Base-by-base conservation (phyloP, 1,139 yeast species). In the Sugiyamaella paludigena region DNA sequence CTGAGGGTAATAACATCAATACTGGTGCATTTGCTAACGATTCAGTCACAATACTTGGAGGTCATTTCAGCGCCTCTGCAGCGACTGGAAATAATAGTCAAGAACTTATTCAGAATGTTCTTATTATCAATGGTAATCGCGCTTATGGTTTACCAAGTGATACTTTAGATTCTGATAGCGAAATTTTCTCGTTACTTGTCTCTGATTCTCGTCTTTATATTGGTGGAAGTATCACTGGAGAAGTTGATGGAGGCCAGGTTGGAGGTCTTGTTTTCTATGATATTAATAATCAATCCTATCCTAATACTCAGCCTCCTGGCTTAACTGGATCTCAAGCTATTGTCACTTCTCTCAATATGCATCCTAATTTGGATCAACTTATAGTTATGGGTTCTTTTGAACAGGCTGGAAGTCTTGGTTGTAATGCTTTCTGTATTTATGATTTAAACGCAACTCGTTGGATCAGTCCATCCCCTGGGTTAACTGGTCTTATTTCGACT, bases 361-460 rank as follows among this genome's bases (percentile, higher is more conserved):
- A 78, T 54, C 83, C 80, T 32, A 68, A 70, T 29, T 73, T 73
- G 7, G 64, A 74, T 24, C 73, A 76, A 24, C 65, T 89, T 15
- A 72, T 88, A 35, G 85, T 87, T 9, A 96, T 87, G 43, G 98
- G 98, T 16, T 73, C 80, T 41, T 87, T 87, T 60, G 76, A 75
- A 29, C 66, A 72, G 33, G 84, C 85, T 2, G 83, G 86, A 0
- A 72, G 81, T 7, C 68, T 78, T 53, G 69, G 72, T 40, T 88
- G 96, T 68, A 67, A 72, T 1, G 78, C 81, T 1, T 67, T 88
- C 43, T 87, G 96, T 63, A 70, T 85, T 38, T 88, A 81, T 63
- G 85, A 84, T 58, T 66, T 84, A 50, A 65, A 68, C 2, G 71
- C 72, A 37, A 75, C 77, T 4, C 72, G 79, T 41, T 84, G 87